Base-by-base conservation (phyloP, 495 filamentous ascomycete species). In the Staphylotrichum longicolle region DNA sequence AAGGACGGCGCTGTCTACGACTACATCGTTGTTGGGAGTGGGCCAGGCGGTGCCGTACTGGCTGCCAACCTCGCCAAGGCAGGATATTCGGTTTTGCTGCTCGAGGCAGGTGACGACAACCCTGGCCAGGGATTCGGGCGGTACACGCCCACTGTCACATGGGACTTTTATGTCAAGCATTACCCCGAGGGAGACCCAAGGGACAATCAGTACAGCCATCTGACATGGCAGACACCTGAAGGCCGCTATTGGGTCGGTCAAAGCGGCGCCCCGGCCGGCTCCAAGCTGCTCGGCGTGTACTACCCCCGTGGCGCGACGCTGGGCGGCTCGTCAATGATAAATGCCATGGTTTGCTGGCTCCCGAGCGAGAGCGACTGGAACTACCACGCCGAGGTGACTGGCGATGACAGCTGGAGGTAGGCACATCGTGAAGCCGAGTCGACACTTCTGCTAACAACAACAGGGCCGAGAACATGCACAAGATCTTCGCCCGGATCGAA, bases 1-100 rank as follows among this genome's bases (percentile, higher is more conserved):
- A 7, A 33, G 12, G 57, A 62, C 42, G 54, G 50, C n/a, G 60
- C 54, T 11, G 48, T 71, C 66, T 67, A 54, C 52, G 52, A 54
- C 20, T 54, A 54, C 52, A 54, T 54, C 6, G 52, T 54, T 5
- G 39, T 54, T 4, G 52, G 52, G 3, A 54, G 52, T 37, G 52
- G 52, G 4, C 52, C 52, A 4, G 52, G 52, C 37, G 52, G 52
- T 9, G 52, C 37, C 4, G 52, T 54, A 7, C 15, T 54, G 10
- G 52, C 15, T 3, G 7, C 20, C 7, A 54, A 54, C 52, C 52
- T 54, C 37, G 52, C 52, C 37, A 54, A 54, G 20, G 52, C 15
- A 27, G 52, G 52, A 32, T 30, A 54, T 14, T 54, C 52, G 2
- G 52, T 54, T 1, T 37, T 54, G 3, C 37, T 54, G 1, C 37